Base-by-base conservation (phyloP, 108 stramenopile species). In the Seminavis robusta region DNA sequence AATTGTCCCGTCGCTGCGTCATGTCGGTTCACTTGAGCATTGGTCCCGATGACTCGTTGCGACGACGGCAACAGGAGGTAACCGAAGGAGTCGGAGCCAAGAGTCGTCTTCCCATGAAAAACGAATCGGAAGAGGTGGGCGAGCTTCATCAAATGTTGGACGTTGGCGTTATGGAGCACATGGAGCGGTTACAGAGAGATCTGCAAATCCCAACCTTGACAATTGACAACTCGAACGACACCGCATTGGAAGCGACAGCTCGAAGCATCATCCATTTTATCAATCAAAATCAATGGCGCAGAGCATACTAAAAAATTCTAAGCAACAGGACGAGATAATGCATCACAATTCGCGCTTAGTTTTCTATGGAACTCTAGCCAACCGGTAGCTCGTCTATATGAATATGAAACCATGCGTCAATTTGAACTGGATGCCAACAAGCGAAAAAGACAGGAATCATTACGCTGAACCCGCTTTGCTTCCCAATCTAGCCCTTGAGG, bases 51-150 rank as follows among this genome's bases (percentile, higher is more conserved):
- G 24, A 17, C 11, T 50, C 51, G 25, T 17, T 70, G 10, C 37
- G 31, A 17, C 24, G 63, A 52, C 31, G 69, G 19, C n/a, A 38
- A 13, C 10, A 19, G 11, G 37, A 59, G n/a, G n/a, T n/a, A n/a
- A n/a, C n/a, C n/a, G n/a, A n/a, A n/a, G n/a, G n/a, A 17, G 28
- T 31, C n/a, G 33, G n/a, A 19, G 46, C 26, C n/a, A 51, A 19
- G 4, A 37, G 44, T 46, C 37, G 63, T 26, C 33, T 71, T 13
- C 69, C 69, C 0, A 51, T 71, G 57, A 11, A 43, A 33, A 63
- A 71, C 32, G 69, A 71, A 15, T 56, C 27, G 13, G 30, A 41
- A 13, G 69, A 63, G 16, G 55, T 52, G 16, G 16, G 26, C 5
- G n/a, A 56, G 11, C 24, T 69, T 16, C 39, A 27, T 37, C 25